phyloP scores from a whole-genome alignment of 2,329 filamentous ascomycete genomes.

The Bertia moriformis region DNA sequence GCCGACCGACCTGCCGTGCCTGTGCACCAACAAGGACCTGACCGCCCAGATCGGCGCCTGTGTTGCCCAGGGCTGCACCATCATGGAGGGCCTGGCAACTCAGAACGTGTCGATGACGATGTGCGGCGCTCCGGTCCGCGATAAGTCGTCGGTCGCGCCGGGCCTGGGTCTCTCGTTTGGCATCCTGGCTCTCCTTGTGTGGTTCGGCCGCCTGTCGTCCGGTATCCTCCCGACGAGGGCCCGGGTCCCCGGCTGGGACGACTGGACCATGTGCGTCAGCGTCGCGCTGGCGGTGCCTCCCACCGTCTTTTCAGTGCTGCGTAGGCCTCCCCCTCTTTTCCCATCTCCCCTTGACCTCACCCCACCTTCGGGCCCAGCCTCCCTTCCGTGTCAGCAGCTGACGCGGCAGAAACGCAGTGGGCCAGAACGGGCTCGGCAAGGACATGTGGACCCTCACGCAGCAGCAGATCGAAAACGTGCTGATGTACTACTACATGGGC shows the following conservation, averaged over 20 bases:
- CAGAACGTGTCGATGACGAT: slow-evolving; percentile 5
- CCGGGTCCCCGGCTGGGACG: slow-evolving; percentile 5
- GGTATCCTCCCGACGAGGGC: slow-evolving; percentile 3
- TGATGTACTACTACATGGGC: slow-evolving; percentile 17
- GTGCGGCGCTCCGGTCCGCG: slow-evolving; percentile 4
- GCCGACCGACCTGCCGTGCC: not conserved
- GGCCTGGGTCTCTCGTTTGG: slow-evolving; percentile 6
- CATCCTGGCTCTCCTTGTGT: slow-evolving; percentile 4
- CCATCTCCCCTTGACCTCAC: too few species aligned
- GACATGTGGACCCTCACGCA: slow-evolving; percentile 7
- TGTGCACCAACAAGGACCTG: not conserved
- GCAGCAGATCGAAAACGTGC: slow-evolving; percentile 6
- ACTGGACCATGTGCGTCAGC: slow-evolving; percentile 5
- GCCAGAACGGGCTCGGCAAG: slow-evolving; percentile 6
- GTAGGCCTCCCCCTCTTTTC: too few species aligned
- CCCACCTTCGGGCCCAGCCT: too few species aligned
- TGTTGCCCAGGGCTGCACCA: not conserved
- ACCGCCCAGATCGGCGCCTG: not conserved
- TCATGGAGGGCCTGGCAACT: slow-evolving; percentile 1
- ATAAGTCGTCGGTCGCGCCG: slow-evolving; percentile 4
- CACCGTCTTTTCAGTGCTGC: slow-evolving; percentile 5
- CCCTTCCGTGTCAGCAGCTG: too few species aligned
- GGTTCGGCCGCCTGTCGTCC: slow-evolving; percentile 4
- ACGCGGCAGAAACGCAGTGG: too few species aligned
- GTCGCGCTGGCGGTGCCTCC: slow-evolving; percentile 5